phyloP scores from a whole-genome alignment of 768 basidiomycete species.

The Stropharia rugosoannulata region DNA sequence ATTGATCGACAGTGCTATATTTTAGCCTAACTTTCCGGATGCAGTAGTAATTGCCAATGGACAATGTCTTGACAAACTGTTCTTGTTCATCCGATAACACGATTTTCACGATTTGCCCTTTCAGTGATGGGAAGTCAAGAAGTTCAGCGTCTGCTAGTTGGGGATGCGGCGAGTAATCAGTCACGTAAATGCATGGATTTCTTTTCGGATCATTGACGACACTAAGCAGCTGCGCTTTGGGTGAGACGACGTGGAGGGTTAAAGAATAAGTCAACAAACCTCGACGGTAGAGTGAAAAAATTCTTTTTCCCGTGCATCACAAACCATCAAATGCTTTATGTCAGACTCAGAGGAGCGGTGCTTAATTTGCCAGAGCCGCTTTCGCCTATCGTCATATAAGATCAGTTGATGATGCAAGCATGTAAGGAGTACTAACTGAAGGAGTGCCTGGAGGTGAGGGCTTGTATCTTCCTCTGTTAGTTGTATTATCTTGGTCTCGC shows the following conservation, averaged over 20 bases:
- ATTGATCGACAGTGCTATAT: conserved; percentile 23
- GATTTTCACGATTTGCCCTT: conserved; percentile 51
- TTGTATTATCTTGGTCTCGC: conserved; percentile 40
- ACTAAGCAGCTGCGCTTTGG: conserved; percentile 44
- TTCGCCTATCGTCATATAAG: conserved; percentile 40
- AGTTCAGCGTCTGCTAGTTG: conserved; percentile 34
- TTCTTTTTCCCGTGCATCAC: conserved; percentile 39
- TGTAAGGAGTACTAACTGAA: conserved; percentile 42
- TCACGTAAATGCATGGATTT: conserved; percentile 49
- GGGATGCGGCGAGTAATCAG: conserved; percentile 61
- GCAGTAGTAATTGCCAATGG: conserved; percentile 39
- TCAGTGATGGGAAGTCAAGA: conserved; percentile 44
- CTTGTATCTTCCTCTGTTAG: conserved; percentile 41
- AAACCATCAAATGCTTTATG: conserved; percentile 46
- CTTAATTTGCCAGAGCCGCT: conserved; percentile 38
- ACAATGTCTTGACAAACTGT: conserved; percentile 34
- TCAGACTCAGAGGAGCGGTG: conserved; percentile 23
- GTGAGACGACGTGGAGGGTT: neutral
- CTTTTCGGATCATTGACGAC: conserved; percentile 27
- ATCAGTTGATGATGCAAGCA: conserved; percentile 3
- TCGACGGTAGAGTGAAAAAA: conserved; percentile 61
- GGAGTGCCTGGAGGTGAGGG: conserved; percentile 42
- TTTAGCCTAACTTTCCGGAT: conserved; percentile 55
- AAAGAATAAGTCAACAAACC: conserved; percentile 31
- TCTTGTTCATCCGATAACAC: conserved; percentile 48